Conservation (phyloP, 805 yeast genomes). For the Maudiozyma serrabonitensis region DNA sequence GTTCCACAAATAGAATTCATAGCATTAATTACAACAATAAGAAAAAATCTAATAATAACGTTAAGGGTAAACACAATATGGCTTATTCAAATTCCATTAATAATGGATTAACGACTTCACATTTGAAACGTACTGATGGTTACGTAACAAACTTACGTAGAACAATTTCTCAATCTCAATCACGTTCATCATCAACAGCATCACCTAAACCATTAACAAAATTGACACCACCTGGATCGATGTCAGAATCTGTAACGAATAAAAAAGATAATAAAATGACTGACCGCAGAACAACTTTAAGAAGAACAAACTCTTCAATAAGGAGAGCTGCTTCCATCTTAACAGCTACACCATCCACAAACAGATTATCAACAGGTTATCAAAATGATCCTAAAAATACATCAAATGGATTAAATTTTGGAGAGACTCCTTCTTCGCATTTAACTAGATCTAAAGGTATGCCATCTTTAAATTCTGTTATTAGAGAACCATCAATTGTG, state of each 20-base stretch:
- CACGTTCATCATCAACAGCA: not conserved
- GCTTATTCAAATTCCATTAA: constrained; percentile 8
- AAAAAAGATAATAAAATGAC: not conserved
- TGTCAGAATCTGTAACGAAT: not conserved
- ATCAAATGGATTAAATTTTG: not conserved
- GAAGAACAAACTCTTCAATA: constrained; percentile 30
- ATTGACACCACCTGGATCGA: not conserved
- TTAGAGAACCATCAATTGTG: constrained; percentile 29
- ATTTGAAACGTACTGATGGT: constrained; percentile 22
- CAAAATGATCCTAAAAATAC: not conserved
- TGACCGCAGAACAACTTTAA: constrained; percentile 11
- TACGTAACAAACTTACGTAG: constrained; percentile 24
- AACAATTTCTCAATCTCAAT: constrained; percentile 12
- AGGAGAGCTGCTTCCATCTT: constrained; percentile 30
- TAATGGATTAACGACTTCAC: constrained; percentile 17
- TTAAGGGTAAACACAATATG: constrained; percentile 4
- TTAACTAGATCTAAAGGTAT: constrained; percentile 23
- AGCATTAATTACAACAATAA: not conserved
- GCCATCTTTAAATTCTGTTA: constrained; percentile 18
- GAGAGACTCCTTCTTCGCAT: not conserved
- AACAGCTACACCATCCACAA: constrained; percentile 12
- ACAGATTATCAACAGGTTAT: not conserved
- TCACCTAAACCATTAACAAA: not conserved
- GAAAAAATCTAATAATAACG: not conserved
- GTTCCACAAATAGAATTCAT: not conserved